These are phyloP conservation scores for Hypoxylon sp. DNA, from an alignment of 2,329 filamentous ascomycete species.

Conservation along the genomic window DNA sequence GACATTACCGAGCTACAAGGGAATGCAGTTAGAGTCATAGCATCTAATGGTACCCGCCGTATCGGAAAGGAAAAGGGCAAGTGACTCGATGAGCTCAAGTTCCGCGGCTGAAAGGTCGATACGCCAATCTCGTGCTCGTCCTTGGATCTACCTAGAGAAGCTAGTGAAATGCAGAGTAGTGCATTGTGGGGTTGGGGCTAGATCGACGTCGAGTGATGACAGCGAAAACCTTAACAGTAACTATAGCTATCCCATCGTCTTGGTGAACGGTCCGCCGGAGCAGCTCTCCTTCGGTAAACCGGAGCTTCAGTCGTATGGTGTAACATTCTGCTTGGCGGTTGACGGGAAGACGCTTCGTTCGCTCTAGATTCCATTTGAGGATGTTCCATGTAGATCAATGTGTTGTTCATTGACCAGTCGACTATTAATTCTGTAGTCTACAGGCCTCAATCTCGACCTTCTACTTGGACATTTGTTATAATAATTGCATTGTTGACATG, in stretches of 20 bases:
- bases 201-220: conserved; percentile 45
- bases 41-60: conserved; percentile 34
- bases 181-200: conserved; percentile 41
- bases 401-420: conserved; percentile 8
- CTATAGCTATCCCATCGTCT: conserved; percentile 10
- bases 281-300: conserved; percentile 45
- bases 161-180: conserved; percentile 19
- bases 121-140: conserved; percentile 34
- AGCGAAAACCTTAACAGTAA: conserved; percentile 32
- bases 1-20: conserved; percentile 40
- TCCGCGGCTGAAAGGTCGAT: conserved; percentile 38
- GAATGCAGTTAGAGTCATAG: conserved; percentile 12
- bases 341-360: conserved; percentile 25
- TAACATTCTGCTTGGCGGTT: conserved; percentile 22
- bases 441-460: conserved; percentile 12
- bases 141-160: conserved; percentile 19
- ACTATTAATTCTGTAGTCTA: not conserved
- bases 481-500: conserved; percentile 19
- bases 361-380: conserved; percentile 1
- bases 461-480: not conserved
- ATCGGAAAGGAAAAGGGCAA: conserved; percentile 26
- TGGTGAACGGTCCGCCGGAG: conserved; percentile 46
- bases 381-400: not conserved
- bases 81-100: conserved; percentile 24
- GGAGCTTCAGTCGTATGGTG: conserved; percentile 42